Percentiles rank a stretch among this genome's conserved stretches.
Evolutionary conservation across 768 basidiomycete species (phyloP).

Genomic region (Floccularia luteovirens): DNA sequence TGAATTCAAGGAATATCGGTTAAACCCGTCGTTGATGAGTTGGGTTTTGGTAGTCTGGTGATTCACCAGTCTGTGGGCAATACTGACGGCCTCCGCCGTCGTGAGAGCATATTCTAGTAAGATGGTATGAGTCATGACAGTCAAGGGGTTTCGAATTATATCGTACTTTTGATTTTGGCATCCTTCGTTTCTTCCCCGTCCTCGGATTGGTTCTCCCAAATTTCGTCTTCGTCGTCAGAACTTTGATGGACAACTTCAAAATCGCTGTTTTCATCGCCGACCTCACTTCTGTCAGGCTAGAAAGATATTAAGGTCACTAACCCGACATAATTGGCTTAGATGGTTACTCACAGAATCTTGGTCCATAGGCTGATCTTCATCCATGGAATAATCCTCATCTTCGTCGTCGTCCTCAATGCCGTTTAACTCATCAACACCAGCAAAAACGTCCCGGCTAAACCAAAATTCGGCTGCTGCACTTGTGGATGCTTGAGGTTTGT

Average conservation of each 20-base stretch:
- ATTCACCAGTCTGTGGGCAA: slow-evolving; percentile 90
- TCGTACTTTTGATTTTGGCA: slow-evolving; percentile 60
- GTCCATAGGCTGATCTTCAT: slow-evolving; percentile 7
- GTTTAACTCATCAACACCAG: slow-evolving; percentile 41
- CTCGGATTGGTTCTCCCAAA: slow-evolving; percentile 80
- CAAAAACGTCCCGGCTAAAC: slow-evolving; percentile 93
- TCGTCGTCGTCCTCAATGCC: slow-evolving; percentile 19
- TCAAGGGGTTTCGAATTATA: not conserved
- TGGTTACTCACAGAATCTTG: not conserved
- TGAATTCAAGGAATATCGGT: slow-evolving; percentile 83
- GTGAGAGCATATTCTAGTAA: slow-evolving; percentile 67
- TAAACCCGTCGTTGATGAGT: slow-evolving; percentile 93
- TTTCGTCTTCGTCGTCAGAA: slow-evolving; percentile 48
- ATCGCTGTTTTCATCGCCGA: slow-evolving; percentile 50
- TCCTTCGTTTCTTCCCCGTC: slow-evolving; percentile 64
- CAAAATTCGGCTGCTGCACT: slow-evolving; percentile 72
- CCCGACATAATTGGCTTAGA: too few species aligned
- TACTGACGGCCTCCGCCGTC: slow-evolving; percentile 84
- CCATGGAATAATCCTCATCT: slow-evolving; percentile 11
- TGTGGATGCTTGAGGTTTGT: slow-evolving; percentile 18
- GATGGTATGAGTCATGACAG: not conserved
- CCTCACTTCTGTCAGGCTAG: too few species aligned
- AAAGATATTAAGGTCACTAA: too few species aligned
- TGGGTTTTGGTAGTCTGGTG: slow-evolving; percentile 82
- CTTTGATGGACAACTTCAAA: slow-evolving; percentile 74